Base-by-base conservation (phyloP, 139 green algal genomes). In the Marvania coccoides region DNA sequence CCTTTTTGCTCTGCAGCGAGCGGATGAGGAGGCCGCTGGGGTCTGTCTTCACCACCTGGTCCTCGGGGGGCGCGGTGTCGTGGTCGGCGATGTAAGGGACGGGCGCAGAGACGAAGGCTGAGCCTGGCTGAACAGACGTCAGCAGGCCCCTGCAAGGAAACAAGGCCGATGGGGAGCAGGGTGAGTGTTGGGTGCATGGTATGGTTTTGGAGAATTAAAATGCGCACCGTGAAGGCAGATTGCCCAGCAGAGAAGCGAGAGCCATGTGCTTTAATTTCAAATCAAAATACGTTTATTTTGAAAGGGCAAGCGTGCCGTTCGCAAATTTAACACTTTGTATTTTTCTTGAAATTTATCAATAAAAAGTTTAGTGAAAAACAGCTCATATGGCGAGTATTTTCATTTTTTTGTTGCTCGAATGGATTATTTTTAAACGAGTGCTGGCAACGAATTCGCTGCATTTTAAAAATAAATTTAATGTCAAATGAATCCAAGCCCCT, bases 41-140 rank as follows among this genome's bases (percentile, higher is more conserved):
- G 53, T 81, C 74, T 5, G 58, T 80, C 13, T 23, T 37, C 9
- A 81, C 59, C 30, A 80, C 71, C 31, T 81, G 74, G 13, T 60
- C 45, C 5, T n/a, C 35, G 19, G 71, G 71, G 13, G 76, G 73
- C 33, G 58, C 63, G 2, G 76, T 83, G 26, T 77, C 56, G 60
- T 83, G 76, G 24, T 62, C 55, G 12, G 73, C 73, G 37, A 83
- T 72, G 55, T 83, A 83, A 2, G 31, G 12, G 9, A 60, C 13
- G 13, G 73, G 67, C 28, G 67, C 42, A 14, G 75, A 63, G 31
- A 30, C 38, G 37, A 82, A 70, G 10, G 38, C 70, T 23, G 58
- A 47, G 31, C 64, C 61, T 15, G 58, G 42, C 33, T 70, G 61
- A 19, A 61, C 36, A 12, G 33, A 42, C 31, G 40, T 51, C 26